phyloP scores from a whole-genome alignment of 257 asterid genomes.

The Henckelia pumila region DNA sequence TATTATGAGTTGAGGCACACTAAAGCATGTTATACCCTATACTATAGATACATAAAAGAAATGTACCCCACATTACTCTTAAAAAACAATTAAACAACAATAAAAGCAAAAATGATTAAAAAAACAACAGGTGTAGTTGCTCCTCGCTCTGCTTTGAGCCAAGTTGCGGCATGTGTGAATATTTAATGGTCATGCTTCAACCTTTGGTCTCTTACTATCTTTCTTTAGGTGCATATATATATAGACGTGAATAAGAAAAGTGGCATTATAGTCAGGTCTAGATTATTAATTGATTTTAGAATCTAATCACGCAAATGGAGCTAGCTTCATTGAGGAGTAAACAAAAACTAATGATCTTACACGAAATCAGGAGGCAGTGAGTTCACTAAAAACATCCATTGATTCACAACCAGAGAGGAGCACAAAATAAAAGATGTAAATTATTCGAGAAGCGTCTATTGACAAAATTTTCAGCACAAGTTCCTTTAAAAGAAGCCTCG shows the following conservation, averaged over 20 bases:
- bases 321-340: neutral
- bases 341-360: conserved; percentile 3
- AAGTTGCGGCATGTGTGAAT: neutral
- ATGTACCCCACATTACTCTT: neutral
- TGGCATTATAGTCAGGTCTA: too few species aligned
- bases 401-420: neutral
- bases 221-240: too few species aligned
- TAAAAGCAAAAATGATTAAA: neutral
- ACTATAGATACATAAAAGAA: too few species aligned
- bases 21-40: neutral
- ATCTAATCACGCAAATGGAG: neutral
- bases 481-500: neutral
- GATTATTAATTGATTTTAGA: too few species aligned
- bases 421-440: neutral
- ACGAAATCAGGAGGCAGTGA: neutral
- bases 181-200: neutral
- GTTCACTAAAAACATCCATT: neutral
- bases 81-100: too few species aligned
- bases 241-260: too few species aligned
- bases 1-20: neutral
- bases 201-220: too few species aligned
- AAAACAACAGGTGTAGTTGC: neutral
- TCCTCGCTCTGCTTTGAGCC: neutral
- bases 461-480: neutral
- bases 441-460: neutral